Percentiles rank a stretch among this genome's conserved stretches.
Evolutionary conservation across 1,284 basidiomycete species (phyloP).

Genomic region (Puccinia horiana): DNA sequence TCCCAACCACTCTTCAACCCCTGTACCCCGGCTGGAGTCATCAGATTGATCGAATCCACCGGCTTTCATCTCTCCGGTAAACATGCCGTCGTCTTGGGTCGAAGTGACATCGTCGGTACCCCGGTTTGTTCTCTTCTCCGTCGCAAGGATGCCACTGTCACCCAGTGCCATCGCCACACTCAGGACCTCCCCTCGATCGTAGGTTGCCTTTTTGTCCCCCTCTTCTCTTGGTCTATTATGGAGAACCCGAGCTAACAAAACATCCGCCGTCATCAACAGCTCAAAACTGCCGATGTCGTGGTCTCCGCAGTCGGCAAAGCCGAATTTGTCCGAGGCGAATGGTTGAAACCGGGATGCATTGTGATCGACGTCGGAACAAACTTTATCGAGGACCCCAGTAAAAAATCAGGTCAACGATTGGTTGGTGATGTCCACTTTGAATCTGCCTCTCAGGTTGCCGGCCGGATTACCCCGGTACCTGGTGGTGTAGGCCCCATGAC

Average conservation of each 20-base stretch:
- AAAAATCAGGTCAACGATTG: conserved; percentile 92
- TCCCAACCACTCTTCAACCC: conserved; percentile 87
- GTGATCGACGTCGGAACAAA: conserved; percentile 98
- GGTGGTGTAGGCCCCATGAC: conserved; percentile 99
- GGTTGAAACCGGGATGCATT: conserved; percentile 91
- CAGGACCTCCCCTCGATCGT: conserved; percentile 76
- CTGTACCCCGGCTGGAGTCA: conserved; percentile 92
- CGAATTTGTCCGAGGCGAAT: conserved; percentile 85
- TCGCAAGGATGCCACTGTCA: conserved; percentile 90
- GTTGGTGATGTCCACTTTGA: conserved; percentile 93
- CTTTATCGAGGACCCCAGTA: conserved; percentile 86
- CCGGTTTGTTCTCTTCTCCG: conserved; percentile 89
- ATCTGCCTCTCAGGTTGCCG: conserved; percentile 74
- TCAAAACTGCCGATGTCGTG: conserved; percentile 84
- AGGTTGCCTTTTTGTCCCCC: conserved; percentile 56
- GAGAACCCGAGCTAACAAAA: neutral
- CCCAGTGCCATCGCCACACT: conserved; percentile 92
- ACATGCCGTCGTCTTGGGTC: conserved; percentile 87
- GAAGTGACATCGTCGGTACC: conserved; percentile 96
- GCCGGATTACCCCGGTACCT: conserved; percentile 93
- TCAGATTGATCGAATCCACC: conserved; percentile 75
- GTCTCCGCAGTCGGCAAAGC: conserved; percentile 91
- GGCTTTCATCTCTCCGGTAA: conserved; percentile 59
- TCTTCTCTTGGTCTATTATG: conserved; percentile 19
- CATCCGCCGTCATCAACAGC: conserved; percentile 60